Evolutionary conservation across 148 eudicot genomes (phyloP), one percentile per base, ranked within the genome.

Genomic region (Amaranthus cruentus): DNA sequence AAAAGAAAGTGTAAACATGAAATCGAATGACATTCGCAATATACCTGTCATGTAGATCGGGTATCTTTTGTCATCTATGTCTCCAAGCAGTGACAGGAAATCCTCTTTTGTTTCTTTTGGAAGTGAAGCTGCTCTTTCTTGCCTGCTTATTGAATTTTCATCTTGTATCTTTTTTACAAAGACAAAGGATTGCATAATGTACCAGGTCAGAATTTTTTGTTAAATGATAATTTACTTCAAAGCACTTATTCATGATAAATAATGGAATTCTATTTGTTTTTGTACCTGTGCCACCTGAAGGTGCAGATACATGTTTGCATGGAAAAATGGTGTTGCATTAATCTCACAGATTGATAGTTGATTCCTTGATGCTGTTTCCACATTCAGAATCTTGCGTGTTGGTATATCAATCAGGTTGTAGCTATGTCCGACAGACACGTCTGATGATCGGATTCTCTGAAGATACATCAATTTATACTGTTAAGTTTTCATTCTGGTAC

Each of bases 221-320:
- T 44, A 51, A 78, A 65, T 70, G 55, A 58, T 52, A 54, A 44
- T 21, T 9, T 75, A 47, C 55, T 64, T 64, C 49, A 47, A 47
- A 46, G 18, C n/a, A 14, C 55, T 28, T 28, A 28, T 28, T 28
- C 38, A 28, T 28, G 38, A 28, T 73, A 55, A 4, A 15, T 21
- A 18, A 49, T 43, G 50, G 12, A 28, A 49, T 53, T 64, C 38
- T 42, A 15, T 6, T 57, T 18, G 67, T 21, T 2, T 59, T 47
- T 9, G 64, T 83, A 82, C 96, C 91, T 91, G 96, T 44, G 85
- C 82, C 78, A 94, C 80, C 71, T 81, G 77, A 84, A 94, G 97
- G 81, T 91, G 96, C 74, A 89, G 93, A 74, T 94, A 94, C 91
- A 88, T 88, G 72, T 91, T 94, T 69, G 97, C 96, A 88, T 91